Conservation (phyloP, 2,329 filamentous ascomycete genomes). For the Hypoxylon sp. region DNA sequence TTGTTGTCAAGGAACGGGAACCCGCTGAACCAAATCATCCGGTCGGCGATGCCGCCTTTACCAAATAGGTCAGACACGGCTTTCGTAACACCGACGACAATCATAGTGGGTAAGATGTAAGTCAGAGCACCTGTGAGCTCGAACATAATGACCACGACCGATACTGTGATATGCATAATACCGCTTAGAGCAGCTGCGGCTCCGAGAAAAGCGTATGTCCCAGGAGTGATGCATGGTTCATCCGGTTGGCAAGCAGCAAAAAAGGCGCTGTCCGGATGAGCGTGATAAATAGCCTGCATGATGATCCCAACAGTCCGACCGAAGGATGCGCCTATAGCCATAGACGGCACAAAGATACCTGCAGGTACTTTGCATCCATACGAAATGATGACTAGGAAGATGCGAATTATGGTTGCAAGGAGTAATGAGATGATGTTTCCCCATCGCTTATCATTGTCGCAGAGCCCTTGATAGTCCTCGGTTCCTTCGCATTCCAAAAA, state of each 20-base stretch:
- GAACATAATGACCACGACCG: slow-evolving; percentile 99
- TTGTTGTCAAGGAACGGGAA: slow-evolving; percentile 98
- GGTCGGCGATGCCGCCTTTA: slow-evolving; percentile 96
- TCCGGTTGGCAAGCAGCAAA: slow-evolving; percentile 92
- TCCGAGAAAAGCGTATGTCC: slow-evolving; percentile 95
- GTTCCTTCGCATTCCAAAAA: slow-evolving; percentile 93
- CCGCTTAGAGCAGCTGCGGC: slow-evolving; percentile 92
- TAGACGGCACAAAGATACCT: slow-evolving; percentile 97
- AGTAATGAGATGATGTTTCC: slow-evolving; percentile 83
- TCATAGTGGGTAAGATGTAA: slow-evolving; percentile 98
- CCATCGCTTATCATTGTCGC: slow-evolving; percentile 82
- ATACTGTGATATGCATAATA: slow-evolving; percentile 98
- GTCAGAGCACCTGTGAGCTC: slow-evolving; percentile 97
- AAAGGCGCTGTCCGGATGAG: slow-evolving; percentile 84
- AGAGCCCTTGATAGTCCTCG: slow-evolving; percentile 91
- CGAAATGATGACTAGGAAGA: slow-evolving; percentile 91
- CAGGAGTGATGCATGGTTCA: slow-evolving; percentile 95
- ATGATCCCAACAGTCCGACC: slow-evolving; percentile 94
- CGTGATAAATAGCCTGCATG: slow-evolving; percentile 89
- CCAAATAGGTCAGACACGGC: slow-evolving; percentile 90
- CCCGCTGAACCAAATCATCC: slow-evolving; percentile 99
- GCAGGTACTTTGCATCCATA: slow-evolving; percentile 99
- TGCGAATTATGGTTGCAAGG: slow-evolving; percentile 84
- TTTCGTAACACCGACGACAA: slow-evolving; percentile 97
- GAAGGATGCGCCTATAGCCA: slow-evolving; percentile 96